Evolutionary conservation across 2,329 filamentous ascomycete species (phyloP), one percentile per base, ranked within the genome.

Genomic region (Cryphonectria naterciae): DNA sequence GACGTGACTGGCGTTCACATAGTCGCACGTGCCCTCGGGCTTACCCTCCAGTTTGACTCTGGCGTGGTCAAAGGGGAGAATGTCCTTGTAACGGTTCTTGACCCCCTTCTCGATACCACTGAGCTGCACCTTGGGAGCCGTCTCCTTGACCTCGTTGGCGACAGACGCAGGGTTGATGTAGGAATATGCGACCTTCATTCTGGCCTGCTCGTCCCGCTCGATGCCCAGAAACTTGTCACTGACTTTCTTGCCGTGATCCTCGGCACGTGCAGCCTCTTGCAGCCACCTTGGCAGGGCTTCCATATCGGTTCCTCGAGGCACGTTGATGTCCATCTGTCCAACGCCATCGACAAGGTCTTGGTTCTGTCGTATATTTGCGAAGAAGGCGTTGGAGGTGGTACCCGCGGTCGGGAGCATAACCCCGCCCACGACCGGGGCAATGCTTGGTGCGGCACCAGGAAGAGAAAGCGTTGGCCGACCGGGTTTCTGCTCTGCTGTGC

Each of bases 81-180:
- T 98, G 75, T 98, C 97, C 83, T 98, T 98, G 84, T 99, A 99
- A 11, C 96, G 89, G 76, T 99, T 99, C 84, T 98, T 98, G 25
- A 87, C 89, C 10, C 96, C 96, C 80, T 98, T 96, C 77, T 99
- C 96, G 41, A 99, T 92, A 10, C 96, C 96, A 0, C 93, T 96
- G 67, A 99, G 89, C 75, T 93, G 92, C 10, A 97, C 88, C 32
- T 81, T 74, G 4, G 69, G 70, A 75, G 72, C 72, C 0, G 75
- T 35, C 71, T 74, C 22, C 70, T 73, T 49, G 71, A 74, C 13
- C 75, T 74, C 11, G 75, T 65, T 60, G 67, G 71, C 25, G 71
- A 72, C 83, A 79, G 1, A 81, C 77, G 80, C 75, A 1, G 86
- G 79, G 65, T 83, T 84, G 70, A 87, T 85, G 25, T 83, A 81